These are phyloP conservation scores for Exidia glandulosa DNA, from an alignment of 768 basidiomycete genomes.

Conservation along the genomic window DNA sequence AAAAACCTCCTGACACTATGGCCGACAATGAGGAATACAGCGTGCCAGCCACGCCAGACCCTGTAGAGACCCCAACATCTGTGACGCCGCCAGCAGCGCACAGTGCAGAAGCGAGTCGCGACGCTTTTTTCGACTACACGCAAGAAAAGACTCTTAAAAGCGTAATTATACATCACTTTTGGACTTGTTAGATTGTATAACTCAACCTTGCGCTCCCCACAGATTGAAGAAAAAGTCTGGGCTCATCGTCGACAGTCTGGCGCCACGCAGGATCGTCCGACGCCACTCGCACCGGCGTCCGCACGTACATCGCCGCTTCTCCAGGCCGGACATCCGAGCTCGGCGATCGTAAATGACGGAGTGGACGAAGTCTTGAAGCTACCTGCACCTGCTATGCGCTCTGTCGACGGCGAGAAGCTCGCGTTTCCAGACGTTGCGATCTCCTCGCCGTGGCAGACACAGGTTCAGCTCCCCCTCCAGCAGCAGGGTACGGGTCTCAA, in stretches of 20 bases:
- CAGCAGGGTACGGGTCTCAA: background rate
- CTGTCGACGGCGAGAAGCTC: background rate
- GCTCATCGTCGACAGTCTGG: conserved; percentile 51
- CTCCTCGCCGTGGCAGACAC: background rate
- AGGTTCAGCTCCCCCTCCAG: background rate
- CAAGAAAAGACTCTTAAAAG: conserved; percentile 63
- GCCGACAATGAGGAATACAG: too few species aligned
- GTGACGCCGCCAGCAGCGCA: background rate
- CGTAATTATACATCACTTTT: background rate
- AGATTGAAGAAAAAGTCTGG: conserved; percentile 70
- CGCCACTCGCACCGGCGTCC: conserved; percentile 8
- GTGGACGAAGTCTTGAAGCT: background rate
- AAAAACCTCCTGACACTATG: too few species aligned
- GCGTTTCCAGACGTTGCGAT: background rate
- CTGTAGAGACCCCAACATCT: background rate
- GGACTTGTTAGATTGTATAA: conserved; percentile 3
- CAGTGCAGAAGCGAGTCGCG: conserved; percentile 18
- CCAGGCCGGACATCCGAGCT: conserved; percentile 12
- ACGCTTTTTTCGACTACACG: conserved; percentile 69
- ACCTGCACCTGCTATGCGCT: background rate
- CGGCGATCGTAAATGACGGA: too few species aligned
- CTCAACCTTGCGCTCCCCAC: background rate
- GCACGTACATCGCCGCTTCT: conserved; percentile 24
- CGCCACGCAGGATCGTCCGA: conserved; percentile 1
- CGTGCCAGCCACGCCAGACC: too few species aligned